Conservation (phyloP, 225 moss, liverwort and hornwort genomes). For the Anthoceros angustus region DNA sequence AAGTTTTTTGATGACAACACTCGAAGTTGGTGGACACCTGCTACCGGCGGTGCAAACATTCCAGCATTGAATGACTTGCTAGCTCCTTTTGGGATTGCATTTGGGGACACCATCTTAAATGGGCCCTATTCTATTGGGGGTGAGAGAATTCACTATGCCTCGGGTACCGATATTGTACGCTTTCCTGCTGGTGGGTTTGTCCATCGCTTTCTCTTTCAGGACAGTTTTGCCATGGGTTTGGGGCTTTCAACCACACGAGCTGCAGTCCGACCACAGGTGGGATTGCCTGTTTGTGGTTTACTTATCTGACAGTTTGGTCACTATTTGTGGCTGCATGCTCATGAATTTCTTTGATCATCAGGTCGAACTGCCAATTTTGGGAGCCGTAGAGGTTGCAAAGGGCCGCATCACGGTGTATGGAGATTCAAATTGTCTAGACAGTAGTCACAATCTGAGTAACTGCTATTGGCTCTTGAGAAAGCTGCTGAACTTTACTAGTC, state of each 20-base stretch:
- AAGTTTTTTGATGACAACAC: conserved; percentile 94
- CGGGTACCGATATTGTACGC: conserved; percentile 64
- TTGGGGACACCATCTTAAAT: conserved; percentile 76
- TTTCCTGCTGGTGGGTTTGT: conserved; percentile 79
- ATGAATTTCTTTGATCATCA: conserved; percentile 9
- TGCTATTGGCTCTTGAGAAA: conserved; percentile 94
- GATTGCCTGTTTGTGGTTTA: not conserved
- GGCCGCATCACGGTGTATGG: conserved; percentile 91
- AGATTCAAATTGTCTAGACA: conserved; percentile 88
- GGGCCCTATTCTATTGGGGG: conserved; percentile 72
- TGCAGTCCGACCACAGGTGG: conserved; percentile 78
- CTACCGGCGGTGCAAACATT: conserved; percentile 83
- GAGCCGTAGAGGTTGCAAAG: conserved; percentile 58
- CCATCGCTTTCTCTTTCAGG: conserved; percentile 87
- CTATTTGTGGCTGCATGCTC: not conserved
- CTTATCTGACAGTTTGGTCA: not conserved
- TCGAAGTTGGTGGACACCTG: conserved; percentile 97
- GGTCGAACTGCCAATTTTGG: conserved; percentile 80
- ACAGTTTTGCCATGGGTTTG: conserved; percentile 49
- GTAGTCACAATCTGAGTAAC: conserved; percentile 89
- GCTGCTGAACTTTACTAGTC: conserved; percentile 65
- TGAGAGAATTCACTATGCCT: conserved; percentile 78
- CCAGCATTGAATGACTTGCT: conserved; percentile 84
- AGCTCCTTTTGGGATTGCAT: conserved; percentile 83
- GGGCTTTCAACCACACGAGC: conserved; percentile 75